These are phyloP conservation scores for Hyaloperonospora brassicae DNA, from an alignment of 352 stramenopile genomes.

Conservation along the genomic window DNA sequence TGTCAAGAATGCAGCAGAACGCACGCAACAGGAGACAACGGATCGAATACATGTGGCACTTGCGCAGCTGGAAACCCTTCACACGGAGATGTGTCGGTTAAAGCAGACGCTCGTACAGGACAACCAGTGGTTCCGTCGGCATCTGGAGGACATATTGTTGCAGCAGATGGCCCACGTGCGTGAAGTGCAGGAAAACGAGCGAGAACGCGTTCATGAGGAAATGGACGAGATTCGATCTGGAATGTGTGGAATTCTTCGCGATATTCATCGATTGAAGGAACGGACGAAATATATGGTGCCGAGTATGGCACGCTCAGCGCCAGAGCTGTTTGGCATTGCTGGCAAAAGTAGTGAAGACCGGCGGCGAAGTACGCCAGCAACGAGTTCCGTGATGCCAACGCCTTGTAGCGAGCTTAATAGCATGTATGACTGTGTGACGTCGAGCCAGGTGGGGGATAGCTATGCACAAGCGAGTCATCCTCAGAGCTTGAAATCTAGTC, in stretches of 20 bases:
- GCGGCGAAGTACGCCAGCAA: background rate
- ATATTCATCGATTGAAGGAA: conserved; percentile 63
- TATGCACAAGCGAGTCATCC: conserved; percentile 5
- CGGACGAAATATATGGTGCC: conserved; percentile 60
- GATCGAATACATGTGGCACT: conserved; percentile 39
- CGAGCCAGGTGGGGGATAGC: conserved; percentile 10
- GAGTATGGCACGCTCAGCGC: conserved; percentile 22
- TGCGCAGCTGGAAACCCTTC: conserved; percentile 36
- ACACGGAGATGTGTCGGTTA: conserved; percentile 45
- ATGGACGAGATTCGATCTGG: conserved; percentile 58
- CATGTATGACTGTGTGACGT: conserved; percentile 19
- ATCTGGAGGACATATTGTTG: conserved; percentile 43
- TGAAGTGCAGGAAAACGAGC: conserved; percentile 43
- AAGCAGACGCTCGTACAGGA: conserved; percentile 45
- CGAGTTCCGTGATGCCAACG: background rate
- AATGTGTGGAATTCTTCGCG: conserved; percentile 55
- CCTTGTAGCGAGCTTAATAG: conserved; percentile 24
- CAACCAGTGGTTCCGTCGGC: conserved; percentile 35
- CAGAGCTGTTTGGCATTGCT: conserved; percentile 4
- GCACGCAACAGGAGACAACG: conserved; percentile 14
- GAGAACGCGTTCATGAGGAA: conserved; percentile 46
- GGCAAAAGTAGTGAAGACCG: conserved; percentile 13
- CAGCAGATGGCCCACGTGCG: conserved; percentile 43
- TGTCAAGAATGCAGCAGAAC: conserved; percentile 1
- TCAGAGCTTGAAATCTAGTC: conserved; percentile 20